Base-by-base conservation (phyloP, 1,284 basidiomycete genomes). In the Tilletia horrida region DNA sequence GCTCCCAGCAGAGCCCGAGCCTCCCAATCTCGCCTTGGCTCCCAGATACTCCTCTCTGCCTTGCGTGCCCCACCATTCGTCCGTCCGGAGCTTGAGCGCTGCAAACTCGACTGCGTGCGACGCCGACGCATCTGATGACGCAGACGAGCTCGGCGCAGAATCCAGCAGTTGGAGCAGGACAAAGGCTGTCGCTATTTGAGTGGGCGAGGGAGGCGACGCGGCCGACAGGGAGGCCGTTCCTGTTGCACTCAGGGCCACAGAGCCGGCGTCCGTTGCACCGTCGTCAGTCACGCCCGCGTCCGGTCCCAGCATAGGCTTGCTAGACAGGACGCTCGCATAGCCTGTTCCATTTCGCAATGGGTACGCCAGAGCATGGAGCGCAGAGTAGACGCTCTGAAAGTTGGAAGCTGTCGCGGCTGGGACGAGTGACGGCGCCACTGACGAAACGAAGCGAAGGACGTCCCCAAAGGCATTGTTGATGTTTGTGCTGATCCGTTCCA, bases 401-500 rank as follows among this genome's bases (percentile, higher is more conserved):
- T 6, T 18, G 18, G 45, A 18, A 18, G 59, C 25, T 16, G 21
- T 43, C 18, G 47, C 40, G 3, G 16, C 14, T 13, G 52, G 68
- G 73, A 31, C 76, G 72, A 23, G 77, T 64, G 7, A 73, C 43
- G 3, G 68, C 21, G 72, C 74, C 2, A 62, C 18, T 45, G 75
- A 77, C 61, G 72, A 59, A 1, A 73, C 74, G 55, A 72, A 72
- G 35, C 79, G 73, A 8, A 81, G 71, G 1, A 64, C 66, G 31
- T 80, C 78, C 44, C 76, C 76, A 69, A 81, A 77, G 11, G 68
- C 65, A 3, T 71, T 61, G 77, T 76, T 79, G 9, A 79, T 73
- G 40, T 74, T 73, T 8, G 66, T 62, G 2, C 75, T 71, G 29
- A 75, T 71, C 9, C 73, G 68, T 48, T 80, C 78, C 47, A 81